Conservation (phyloP, 2,329 filamentous ascomycete species). For the Fusarium illudens region DNA sequence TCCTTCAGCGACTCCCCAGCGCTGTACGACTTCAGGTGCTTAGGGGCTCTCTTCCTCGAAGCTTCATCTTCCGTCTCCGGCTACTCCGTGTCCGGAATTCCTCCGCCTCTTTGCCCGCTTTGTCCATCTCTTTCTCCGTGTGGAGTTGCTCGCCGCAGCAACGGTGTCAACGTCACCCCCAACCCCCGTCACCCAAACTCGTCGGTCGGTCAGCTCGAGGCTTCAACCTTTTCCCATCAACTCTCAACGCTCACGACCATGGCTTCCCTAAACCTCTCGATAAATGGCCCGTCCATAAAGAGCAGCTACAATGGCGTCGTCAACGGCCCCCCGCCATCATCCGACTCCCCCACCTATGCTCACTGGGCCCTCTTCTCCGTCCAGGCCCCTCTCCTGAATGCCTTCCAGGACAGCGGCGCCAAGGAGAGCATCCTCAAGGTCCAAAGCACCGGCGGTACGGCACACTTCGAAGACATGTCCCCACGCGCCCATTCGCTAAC, state of each 20-base stretch:
- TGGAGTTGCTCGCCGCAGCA: conserved; percentile 44
- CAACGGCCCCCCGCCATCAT: conserved; percentile 59
- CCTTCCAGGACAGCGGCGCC: conserved; percentile 84
- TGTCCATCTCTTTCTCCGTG: conserved; percentile 21
- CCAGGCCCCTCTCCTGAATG: conserved; percentile 88
- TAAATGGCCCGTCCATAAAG: conserved; percentile 84
- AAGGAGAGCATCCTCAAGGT: conserved; percentile 98
- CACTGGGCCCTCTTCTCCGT: conserved; percentile 97
- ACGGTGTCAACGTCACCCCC: conserved; percentile 43
- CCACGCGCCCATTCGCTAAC: conserved; percentile 27
- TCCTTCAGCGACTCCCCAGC: conserved; percentile 17
- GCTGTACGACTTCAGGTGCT: conserved; percentile 20
- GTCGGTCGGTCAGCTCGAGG: conserved; percentile 30
- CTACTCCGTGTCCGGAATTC: conserved; percentile 29
- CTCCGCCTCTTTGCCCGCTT: conserved; percentile 7
- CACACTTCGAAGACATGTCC: background rate
- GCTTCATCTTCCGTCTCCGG: conserved; percentile 6
- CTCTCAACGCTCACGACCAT: conserved; percentile 56
- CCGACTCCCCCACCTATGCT: conserved; percentile 80
- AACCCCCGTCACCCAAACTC: conserved; percentile 32
- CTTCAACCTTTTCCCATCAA: conserved; percentile 32
- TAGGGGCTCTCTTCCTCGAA: conserved; percentile 3
- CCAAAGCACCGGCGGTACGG: conserved; percentile 83
- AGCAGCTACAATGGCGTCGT: conserved; percentile 74
- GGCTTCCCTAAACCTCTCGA: conserved; percentile 82